These are phyloP conservation scores for Candida odintsovae DNA, from an alignment of 805 yeast genomes.

Conservation along the genomic window DNA sequence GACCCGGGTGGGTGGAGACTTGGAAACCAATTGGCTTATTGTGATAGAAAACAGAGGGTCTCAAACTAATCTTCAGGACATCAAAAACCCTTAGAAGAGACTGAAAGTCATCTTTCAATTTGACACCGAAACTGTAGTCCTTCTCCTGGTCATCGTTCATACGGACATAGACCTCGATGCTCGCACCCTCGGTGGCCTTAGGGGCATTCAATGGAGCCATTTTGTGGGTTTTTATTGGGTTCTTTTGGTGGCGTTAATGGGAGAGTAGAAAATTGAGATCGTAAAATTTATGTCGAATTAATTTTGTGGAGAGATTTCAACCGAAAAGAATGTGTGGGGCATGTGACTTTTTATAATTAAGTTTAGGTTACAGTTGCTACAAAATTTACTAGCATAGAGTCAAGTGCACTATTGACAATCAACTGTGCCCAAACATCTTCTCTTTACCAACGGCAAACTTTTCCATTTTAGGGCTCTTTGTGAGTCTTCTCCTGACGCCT, in stretches of 20 bases:
- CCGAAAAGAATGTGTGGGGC: neutral
- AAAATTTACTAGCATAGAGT: no score
- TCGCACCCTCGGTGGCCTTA: slow-evolving; percentile 16
- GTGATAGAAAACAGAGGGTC: slow-evolving; percentile 75
- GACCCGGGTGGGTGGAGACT: slow-evolving; percentile 67
- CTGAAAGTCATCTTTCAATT: slow-evolving; percentile 49
- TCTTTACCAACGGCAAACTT: no score
- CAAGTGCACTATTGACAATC: no score
- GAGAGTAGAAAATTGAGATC: neutral
- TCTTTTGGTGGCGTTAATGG: neutral
- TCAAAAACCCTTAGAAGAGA: slow-evolving; percentile 58
- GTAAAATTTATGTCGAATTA: neutral
- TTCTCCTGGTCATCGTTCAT: slow-evolving; percentile 80
- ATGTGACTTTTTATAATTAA: neutral
- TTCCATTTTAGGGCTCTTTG: neutral
- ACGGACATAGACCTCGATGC: slow-evolving; percentile 44
- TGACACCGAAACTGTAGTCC: slow-evolving; percentile 85
- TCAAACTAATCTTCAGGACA: slow-evolving; percentile 63
- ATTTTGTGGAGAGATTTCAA: neutral
- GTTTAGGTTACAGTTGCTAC: no score
- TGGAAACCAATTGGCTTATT: slow-evolving; percentile 58
- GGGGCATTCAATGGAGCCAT: neutral
- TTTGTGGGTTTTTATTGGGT: neutral
- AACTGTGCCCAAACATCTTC: no score
- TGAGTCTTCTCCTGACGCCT: neutral